Evolutionary conservation across 495 filamentous ascomycete genomes (phyloP).

Genomic region (Xylaria cubensis): DNA sequence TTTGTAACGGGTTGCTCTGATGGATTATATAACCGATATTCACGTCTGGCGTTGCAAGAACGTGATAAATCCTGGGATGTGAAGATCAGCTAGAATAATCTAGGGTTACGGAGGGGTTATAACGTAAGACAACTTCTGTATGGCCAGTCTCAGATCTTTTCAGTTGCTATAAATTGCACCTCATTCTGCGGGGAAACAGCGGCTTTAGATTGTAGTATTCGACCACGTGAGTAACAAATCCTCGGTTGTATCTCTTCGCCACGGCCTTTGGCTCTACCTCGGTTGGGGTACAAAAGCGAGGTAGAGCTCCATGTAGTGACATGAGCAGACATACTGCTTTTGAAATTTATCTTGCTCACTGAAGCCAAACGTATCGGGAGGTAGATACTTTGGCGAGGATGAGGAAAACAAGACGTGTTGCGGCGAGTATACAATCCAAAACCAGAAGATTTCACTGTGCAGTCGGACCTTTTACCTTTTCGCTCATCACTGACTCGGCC

Average conservation of each 20-base stretch:
- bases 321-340: slow-evolving; percentile 30
- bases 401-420: slow-evolving; percentile 29
- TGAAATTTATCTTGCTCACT: slow-evolving; percentile 40
- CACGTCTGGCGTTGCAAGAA: slow-evolving; percentile 11
- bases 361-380: slow-evolving; percentile 25
- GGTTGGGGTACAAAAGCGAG: slow-evolving; percentile 40
- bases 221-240: slow-evolving; percentile 24
- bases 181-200: slow-evolving; percentile 50
- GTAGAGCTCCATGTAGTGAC: slow-evolving; percentile 44
- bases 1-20: not conserved
- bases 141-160: slow-evolving; percentile 62
- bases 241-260: slow-evolving; percentile 42
- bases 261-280: slow-evolving; percentile 55
- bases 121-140: slow-evolving; percentile 14
- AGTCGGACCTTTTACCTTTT: slow-evolving; percentile 72
- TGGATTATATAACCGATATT: slow-evolving; percentile 9
- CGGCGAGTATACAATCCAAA: slow-evolving; percentile 34
- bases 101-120: slow-evolving; percentile 1
- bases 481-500: slow-evolving; percentile 60
- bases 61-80: slow-evolving; percentile 7
- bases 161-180: slow-evolving; percentile 51
- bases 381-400: slow-evolving; percentile 30
- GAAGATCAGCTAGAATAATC: slow-evolving; percentile 13
- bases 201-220: slow-evolving; percentile 42
- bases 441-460: slow-evolving; percentile 50